phyloP scores from a whole-genome alignment of 495 filamentous ascomycete species.

The Podospora anserina region DNA sequence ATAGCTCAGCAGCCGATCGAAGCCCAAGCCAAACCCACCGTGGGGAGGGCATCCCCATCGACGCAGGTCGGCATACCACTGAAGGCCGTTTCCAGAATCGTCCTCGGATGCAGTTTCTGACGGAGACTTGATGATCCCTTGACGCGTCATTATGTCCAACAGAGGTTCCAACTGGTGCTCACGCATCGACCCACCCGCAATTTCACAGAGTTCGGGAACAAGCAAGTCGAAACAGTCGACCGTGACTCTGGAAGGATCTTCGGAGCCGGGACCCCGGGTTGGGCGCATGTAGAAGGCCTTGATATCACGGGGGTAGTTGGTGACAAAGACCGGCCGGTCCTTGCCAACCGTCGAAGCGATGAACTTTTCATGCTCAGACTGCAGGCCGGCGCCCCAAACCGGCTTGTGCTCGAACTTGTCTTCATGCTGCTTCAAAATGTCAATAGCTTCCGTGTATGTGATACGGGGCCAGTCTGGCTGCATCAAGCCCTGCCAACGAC shows the following conservation, averaged over 20 bases:
- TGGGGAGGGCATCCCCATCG: conserved; percentile 94
- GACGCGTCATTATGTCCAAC: conserved; percentile 63
- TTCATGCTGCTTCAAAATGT: conserved; percentile 60
- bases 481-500: conserved; percentile 69
- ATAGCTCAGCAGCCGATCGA: conserved; percentile 86
- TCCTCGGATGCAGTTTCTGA: conserved; percentile 15
- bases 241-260: conserved; percentile 47
- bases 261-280: conserved; percentile 34
- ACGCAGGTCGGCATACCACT: conserved; percentile 94
- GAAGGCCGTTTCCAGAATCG: conserved; percentile 43
- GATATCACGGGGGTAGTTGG: conserved; percentile 77
- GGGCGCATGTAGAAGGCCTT: conserved; percentile 98
- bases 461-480: conserved; percentile 70
- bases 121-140: conserved; percentile 20
- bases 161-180: conserved; percentile 77
- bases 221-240: conserved; percentile 96
- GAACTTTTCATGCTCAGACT: conserved; percentile 90
- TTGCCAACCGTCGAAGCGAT: conserved; percentile 69
- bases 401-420: conserved; percentile 64
- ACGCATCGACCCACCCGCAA: conserved; percentile 89
- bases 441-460: conserved; percentile 77
- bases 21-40: conserved; percentile 91
- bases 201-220: conserved; percentile 82
- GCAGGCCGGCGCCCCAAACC: conserved; percentile 69
- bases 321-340: conserved; percentile 79